A percentile compares a stretch with the other conserved stretches of the same genome.
Evolutionary conservation across 106 monocot genomes (phyloP).

Genomic region (Gastrodia elata): DNA sequence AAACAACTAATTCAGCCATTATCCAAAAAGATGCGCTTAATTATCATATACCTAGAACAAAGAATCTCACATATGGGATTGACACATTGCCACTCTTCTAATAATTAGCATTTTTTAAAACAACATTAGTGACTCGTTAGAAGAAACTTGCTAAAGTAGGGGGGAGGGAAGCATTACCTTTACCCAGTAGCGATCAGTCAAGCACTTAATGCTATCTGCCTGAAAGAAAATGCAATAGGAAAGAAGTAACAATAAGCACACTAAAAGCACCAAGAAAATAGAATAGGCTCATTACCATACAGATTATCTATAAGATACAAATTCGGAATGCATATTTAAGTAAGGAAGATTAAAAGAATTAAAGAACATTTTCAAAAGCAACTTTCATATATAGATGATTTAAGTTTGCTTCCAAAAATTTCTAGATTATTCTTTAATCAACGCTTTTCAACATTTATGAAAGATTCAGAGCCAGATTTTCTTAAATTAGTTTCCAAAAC

Average conservation of each 20-base stretch:
- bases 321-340: background rate
- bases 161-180: constrained; percentile 36
- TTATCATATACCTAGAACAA: background rate
- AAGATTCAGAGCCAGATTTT: background rate
- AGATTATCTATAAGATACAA: background rate
- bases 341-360: background rate
- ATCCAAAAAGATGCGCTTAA: background rate
- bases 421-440: background rate
- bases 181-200: constrained; percentile 86
- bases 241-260: background rate
- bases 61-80: background rate
- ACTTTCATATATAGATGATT: background rate
- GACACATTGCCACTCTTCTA: background rate
- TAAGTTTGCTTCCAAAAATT: background rate
- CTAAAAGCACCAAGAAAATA: background rate
- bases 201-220: constrained; percentile 58
- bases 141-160: background rate
- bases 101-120: background rate
- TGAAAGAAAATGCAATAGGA: constrained; percentile 20
- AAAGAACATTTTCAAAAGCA: background rate
- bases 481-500: background rate
- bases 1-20: background rate
- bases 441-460: background rate
- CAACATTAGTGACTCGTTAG: background rate
- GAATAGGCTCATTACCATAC: background rate